Conservation (phyloP, 148 eudicot species). For the Hydrangea macrophylla region DNA sequence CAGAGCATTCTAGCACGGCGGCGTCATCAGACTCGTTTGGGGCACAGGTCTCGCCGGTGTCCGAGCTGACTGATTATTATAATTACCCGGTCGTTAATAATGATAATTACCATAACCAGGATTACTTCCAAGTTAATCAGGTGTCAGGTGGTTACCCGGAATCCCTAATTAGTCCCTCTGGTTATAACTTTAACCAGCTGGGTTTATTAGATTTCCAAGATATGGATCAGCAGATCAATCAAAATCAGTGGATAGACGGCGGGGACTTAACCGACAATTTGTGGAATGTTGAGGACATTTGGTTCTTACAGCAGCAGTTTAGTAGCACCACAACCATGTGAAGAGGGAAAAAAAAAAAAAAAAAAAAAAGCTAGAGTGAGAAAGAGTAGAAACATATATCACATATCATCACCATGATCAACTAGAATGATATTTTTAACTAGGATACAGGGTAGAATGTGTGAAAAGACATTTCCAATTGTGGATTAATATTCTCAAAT, state of each 20-base stretch:
- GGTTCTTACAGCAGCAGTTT: slow-evolving; percentile 67
- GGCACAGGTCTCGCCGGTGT: slow-evolving; percentile 49
- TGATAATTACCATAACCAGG: slow-evolving; percentile 30
- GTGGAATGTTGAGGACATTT: slow-evolving; percentile 75
- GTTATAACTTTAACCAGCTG: slow-evolving; percentile 44
- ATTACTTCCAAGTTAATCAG: slow-evolving; percentile 35
- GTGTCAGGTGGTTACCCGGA: slow-evolving; percentile 29
- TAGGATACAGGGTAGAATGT: neutral
- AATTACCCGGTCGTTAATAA: slow-evolving; percentile 36
- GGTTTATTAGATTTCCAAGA: slow-evolving; percentile 34
- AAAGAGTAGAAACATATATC: neutral
- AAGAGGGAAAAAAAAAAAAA: neutral
- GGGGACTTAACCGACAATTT: slow-evolving; percentile 49
- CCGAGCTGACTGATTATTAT: slow-evolving; percentile 62
- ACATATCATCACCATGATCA: neutral
- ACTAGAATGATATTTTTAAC: neutral
- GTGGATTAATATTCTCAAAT: slow-evolving; percentile 18
- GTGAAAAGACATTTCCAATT: slow-evolving; percentile 13
- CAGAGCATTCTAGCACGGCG: slow-evolving; percentile 57
- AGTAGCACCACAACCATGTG: slow-evolving; percentile 30
- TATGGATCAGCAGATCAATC: slow-evolving; percentile 35
- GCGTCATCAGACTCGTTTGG: slow-evolving; percentile 72
- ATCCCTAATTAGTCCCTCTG: slow-evolving; percentile 38
- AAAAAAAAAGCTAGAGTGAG: neutral
- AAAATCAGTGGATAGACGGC: slow-evolving; percentile 33